Percentiles rank a stretch among this genome's conserved stretches.
Evolutionary conservation across 1,284 basidiomycete genomes (phyloP).

Genomic region (Schizophyllum amplum): DNA sequence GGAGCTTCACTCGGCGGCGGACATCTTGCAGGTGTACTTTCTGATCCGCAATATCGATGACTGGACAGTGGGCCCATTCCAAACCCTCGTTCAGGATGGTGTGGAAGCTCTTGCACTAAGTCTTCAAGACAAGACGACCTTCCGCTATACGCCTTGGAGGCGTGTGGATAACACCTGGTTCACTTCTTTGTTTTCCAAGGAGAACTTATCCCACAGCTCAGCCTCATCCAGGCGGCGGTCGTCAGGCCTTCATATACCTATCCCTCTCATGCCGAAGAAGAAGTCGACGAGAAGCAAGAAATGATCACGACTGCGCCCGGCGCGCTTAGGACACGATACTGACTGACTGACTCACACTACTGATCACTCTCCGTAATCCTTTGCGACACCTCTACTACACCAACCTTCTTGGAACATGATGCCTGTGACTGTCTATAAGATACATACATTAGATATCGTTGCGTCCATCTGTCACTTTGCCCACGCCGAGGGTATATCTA

Average conservation of each 20-base stretch:
- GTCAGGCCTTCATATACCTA: too few species aligned
- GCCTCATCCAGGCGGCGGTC: slow-evolving; percentile 1
- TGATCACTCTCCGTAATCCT: too few species aligned
- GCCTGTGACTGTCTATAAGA: too few species aligned
- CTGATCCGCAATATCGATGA: slow-evolving; percentile 46
- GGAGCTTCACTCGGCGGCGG: slow-evolving; percentile 33
- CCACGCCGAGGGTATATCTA: slow-evolving; percentile 81
- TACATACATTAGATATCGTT: too few species aligned
- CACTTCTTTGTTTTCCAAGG: slow-evolving; percentile 21
- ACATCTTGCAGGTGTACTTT: slow-evolving; percentile 43
- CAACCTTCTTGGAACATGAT: too few species aligned
- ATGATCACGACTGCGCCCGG: too few species aligned
- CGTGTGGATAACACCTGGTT: slow-evolving; percentile 27
- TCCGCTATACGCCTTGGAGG: slow-evolving; percentile 39
- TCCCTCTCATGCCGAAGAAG: too few species aligned
- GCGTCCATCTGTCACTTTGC: neutral
- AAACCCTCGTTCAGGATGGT: slow-evolving; percentile 29
- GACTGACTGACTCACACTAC: too few species aligned
- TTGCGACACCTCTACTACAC: too few species aligned
- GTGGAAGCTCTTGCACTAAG: slow-evolving; percentile 27
- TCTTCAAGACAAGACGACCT: slow-evolving; percentile 21
- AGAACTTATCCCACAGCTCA: slow-evolving; percentile 22
- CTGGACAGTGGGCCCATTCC: slow-evolving; percentile 40
- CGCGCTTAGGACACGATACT: too few species aligned
- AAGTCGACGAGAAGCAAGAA: too few species aligned